phyloP scores from a whole-genome alignment of 1,139 yeast species.

The Spencermartinsiella ligniputridi region DNA sequence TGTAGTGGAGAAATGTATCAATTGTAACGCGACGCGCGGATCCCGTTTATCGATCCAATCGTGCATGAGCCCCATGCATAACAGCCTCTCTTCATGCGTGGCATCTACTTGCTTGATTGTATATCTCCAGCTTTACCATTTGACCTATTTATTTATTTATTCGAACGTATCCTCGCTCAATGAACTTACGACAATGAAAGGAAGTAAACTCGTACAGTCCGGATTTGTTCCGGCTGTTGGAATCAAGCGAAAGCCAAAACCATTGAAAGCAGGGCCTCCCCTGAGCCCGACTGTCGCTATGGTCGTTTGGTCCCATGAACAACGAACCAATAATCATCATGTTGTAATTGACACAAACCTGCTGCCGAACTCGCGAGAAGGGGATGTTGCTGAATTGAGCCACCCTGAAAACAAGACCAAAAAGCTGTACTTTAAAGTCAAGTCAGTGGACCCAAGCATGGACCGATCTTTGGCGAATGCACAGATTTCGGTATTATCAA shows the following conservation, averaged over 20 bases:
- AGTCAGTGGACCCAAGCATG: conserved; percentile 34
- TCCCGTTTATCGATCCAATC: too few species aligned
- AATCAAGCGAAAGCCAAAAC: conserved; percentile 13
- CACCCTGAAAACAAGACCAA: conserved; percentile 34
- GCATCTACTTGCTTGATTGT: too few species aligned
- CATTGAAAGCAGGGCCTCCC: conserved; percentile 17
- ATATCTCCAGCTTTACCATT: too few species aligned
- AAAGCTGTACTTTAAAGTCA: conserved; percentile 45
- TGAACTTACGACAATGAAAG: too few species aligned
- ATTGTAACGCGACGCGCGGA: too few species aligned
- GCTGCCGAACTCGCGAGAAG: conserved; percentile 58
- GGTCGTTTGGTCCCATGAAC: conserved; percentile 63
- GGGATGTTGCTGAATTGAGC: conserved; percentile 70
- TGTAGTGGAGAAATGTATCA: too few species aligned
- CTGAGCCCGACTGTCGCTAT: conserved; percentile 13
- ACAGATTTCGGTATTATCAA: conserved; percentile 56
- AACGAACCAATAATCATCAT: conserved; percentile 52
- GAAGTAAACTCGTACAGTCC: conserved; percentile 3
- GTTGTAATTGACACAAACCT: conserved; percentile 57
- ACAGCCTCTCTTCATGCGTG: too few species aligned
- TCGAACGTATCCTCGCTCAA: too few species aligned
- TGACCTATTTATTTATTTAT: too few species aligned
- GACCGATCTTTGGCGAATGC: conserved; percentile 29
- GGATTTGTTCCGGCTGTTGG: conserved; percentile 25
- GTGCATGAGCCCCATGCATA: too few species aligned